Percentiles rank a stretch among this genome's conserved stretches.
phyloP scores from a whole-genome alignment of 106 monocot species.

The Narthecium ossifragum region DNA sequence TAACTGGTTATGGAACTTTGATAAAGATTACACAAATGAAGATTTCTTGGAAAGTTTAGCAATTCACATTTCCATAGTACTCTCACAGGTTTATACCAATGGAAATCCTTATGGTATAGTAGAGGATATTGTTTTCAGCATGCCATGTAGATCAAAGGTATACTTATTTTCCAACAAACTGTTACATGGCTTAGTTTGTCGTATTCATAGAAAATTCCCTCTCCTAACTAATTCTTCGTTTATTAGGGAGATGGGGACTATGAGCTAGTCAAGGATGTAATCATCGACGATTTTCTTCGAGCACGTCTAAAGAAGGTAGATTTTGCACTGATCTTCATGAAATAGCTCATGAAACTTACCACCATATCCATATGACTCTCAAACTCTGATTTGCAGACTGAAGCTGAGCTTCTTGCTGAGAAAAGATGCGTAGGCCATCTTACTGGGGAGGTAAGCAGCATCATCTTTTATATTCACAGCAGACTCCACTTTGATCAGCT shows the following conservation, averaged over 20 bases:
- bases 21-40: too few species aligned
- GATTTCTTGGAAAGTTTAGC: too few species aligned
- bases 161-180: background rate
- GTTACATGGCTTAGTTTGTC: background rate
- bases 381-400: slow-evolving; percentile 40
- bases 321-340: background rate
- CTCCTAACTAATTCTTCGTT: background rate
- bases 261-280: slow-evolving; percentile 75
- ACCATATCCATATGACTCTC: too few species aligned
- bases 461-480: background rate
- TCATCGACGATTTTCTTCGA: slow-evolving; percentile 72
- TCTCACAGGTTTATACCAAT: slow-evolving; percentile 70
- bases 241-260: slow-evolving; percentile 95
- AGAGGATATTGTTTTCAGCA: slow-evolving; percentile 93
- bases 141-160: slow-evolving; percentile 93
- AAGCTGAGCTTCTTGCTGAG: slow-evolving; percentile 94
- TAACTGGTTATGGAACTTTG: too few species aligned
- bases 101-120: slow-evolving; percentile 97
- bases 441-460: slow-evolving; percentile 86
- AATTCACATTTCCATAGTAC: background rate
- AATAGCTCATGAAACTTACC: too few species aligned
- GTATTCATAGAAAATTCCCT: background rate
- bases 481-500: background rate
- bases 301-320: slow-evolving; percentile 79
- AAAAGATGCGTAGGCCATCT: slow-evolving; percentile 99